These are phyloP conservation scores for Pythium dissimile DNA, from an alignment of 352 stramenopile genomes.

Conservation along the genomic window DNA sequence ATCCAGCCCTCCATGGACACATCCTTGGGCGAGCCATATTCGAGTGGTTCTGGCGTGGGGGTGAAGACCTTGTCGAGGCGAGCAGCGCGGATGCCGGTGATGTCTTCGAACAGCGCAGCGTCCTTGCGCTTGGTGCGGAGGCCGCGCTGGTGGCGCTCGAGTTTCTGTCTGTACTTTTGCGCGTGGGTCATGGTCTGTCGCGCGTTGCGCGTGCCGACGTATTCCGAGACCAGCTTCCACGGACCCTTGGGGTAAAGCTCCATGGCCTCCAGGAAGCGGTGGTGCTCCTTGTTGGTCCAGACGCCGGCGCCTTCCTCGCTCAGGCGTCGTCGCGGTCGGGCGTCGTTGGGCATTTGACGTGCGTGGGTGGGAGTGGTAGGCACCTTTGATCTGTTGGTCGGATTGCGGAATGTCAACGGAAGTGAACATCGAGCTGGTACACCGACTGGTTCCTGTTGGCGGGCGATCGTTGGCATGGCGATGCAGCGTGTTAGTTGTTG, in stretches of 20 bases:
- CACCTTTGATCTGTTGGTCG: neutral
- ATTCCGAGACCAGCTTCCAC: slow-evolving; percentile 35
- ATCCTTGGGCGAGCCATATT: slow-evolving; percentile 21
- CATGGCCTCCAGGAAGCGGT: slow-evolving; percentile 32
- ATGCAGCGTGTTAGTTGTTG: slow-evolving; percentile 4
- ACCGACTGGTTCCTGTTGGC: slow-evolving; percentile 4
- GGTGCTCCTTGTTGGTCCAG: slow-evolving; percentile 34
- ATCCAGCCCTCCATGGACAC: slow-evolving; percentile 13
- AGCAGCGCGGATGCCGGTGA: neutral
- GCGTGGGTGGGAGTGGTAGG: neutral
- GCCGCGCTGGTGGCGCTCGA: slow-evolving; percentile 29
- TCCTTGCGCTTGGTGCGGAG: slow-evolving; percentile 20
- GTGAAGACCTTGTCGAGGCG: neutral
- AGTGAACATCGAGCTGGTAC: neutral
- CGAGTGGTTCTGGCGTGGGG: slow-evolving; percentile 3
- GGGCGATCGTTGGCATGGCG: neutral
- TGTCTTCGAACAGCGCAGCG: slow-evolving; percentile 3
- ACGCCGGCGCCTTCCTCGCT: slow-evolving; percentile 21
- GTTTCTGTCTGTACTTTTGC: slow-evolving; percentile 33
- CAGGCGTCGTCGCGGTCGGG: slow-evolving; percentile 13
- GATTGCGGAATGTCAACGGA: slow-evolving; percentile 13
- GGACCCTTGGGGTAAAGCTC: slow-evolving; percentile 32
- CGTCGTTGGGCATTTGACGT: slow-evolving; percentile 7
- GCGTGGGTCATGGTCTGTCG: slow-evolving; percentile 30
- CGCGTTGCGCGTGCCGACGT: slow-evolving; percentile 27